Evolutionary conservation across 441 rosid genomes (phyloP), one percentile per base, ranked within the genome.

Genomic region (Euphorbia schlechtendalii): DNA sequence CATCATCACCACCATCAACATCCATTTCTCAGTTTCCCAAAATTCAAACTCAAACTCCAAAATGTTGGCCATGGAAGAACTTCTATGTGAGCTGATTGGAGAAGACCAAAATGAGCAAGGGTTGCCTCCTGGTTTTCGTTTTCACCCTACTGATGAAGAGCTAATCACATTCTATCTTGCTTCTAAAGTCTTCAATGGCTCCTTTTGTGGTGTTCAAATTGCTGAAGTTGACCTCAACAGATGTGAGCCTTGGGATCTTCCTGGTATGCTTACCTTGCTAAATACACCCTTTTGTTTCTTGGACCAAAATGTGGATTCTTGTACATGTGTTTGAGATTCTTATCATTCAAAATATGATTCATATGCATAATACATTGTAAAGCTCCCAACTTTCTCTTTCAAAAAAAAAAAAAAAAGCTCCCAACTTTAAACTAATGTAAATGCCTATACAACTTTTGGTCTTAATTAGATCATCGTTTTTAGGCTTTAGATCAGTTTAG

Each of bases 211-310:
- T 15, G 70, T 93, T 0, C 81, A 86, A 56, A 90, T 94, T 4
- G 79, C 89, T 18, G 99, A 94, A 74, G 83, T 94, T 73, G 97
- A 94, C 72, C 96, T 94, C 52, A 91, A 94, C 69, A 78, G 92
- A 52, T 94, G 96, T 45, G 99, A 94, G 59, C 99, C 98, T 14
- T 94, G 99, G 99, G 98, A 94, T 67, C 96, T 94, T 59, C 99
- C 99, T 4, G 96, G 98, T 92, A 80, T 12, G 10, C 10, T 41
- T 3, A 7, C 12, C 12, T 41, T 4, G 9, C 4, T 3, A 41
- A 12, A 41, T 3, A 3, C 14, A 12, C 45, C 45, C 45, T 41
- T 41, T 41, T 41, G 45, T 3, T 41, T 41, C 11, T 41, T 41
- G 11, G 45, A 3, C 45, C 11, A 41, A 41, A 3, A 41, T 3